Evolutionary conservation across 2,329 filamentous ascomycete species (phyloP), one percentile per base, ranked within the genome.

Genomic region (Neonectria hederae): DNA sequence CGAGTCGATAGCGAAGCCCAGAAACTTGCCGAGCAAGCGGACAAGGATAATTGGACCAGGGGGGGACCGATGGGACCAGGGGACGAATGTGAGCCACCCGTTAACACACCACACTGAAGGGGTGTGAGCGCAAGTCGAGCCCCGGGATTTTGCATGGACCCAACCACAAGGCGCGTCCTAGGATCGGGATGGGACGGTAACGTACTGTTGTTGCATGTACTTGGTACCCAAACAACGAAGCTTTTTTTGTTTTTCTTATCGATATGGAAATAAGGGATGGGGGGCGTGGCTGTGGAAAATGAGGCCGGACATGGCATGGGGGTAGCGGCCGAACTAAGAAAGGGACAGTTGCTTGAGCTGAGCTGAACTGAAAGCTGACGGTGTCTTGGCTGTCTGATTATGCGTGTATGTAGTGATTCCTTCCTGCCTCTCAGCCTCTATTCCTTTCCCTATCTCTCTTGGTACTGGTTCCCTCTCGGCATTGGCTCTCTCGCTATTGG

Each of bases 141-240:
- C 30, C 38, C 24, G 24, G 32, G 28, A 49, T n/a, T 35, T 38
- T 26, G 22, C 46, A 30, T 30, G 46, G 28, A 49, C 24, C 46
- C 46, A 51, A 51, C 28, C 48, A 51, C 17, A 51, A 28, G 28
- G 48, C 26, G 28, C 48, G 30, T 51, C 46, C 65, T 56, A 60
- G 65, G 64, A 69, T 69, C 62, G 68, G 67, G 66, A 70, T 55
- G 66, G 67, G 59, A 71, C 65, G 66, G 69, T 59, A 71, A 52
- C 59, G 35, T 14, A 38, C 35, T 5, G n/a, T n/a, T n/a, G n/a
- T n/a, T n/a, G 17, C 3, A 46, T 61, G 8, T 42, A 19, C n/a
- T 9, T 42, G 4, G 35, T n/a, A 38, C 17, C 17, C 60, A 28
- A 49, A 24, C 38, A 24, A 48, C 59, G 14, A 55, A 56, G 48